Conservation (phyloP, 495 filamentous ascomycete genomes). For the Baudoinia panamericana region DNA sequence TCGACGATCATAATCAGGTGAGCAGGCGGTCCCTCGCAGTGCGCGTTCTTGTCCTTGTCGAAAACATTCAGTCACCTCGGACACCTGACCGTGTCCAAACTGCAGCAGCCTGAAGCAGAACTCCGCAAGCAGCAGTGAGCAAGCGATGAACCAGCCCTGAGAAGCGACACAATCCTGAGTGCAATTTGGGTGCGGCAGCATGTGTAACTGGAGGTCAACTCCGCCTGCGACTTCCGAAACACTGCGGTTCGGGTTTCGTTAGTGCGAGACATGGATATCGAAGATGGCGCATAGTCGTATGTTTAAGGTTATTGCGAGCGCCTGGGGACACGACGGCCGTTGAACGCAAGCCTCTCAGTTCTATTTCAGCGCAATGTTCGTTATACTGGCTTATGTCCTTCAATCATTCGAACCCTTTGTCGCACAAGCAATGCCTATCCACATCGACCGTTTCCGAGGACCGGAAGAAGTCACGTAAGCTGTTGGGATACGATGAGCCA, state of each 20-base stretch:
- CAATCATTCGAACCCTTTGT: not conserved
- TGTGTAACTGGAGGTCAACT: not conserved
- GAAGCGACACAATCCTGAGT: not conserved
- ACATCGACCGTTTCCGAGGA: too few relatives aligned
- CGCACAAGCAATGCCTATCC: too few relatives aligned
- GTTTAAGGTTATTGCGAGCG: not conserved
- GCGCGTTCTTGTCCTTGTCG: not conserved
- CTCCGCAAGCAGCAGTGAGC: too few relatives aligned
- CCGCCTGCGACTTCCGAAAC: constrained; percentile 4
- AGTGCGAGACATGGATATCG: constrained; percentile 1
- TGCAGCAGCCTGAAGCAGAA: too few relatives aligned
- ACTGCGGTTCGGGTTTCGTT: constrained; percentile 5
- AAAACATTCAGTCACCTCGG: not conserved
- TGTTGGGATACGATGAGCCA: constrained; percentile 1
- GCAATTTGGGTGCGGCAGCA: not conserved
- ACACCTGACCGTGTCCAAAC: not conserved
- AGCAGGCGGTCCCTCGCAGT: too few relatives aligned
- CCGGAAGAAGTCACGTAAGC: not conserved
- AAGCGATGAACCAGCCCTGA: not conserved
- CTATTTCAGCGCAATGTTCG: not conserved
- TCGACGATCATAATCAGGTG: too few relatives aligned
- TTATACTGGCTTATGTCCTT: not conserved
- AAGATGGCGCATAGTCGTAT: not conserved
- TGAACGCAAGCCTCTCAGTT: not conserved
- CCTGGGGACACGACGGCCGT: not conserved